Evolutionary conservation across 2,329 filamentous ascomycete species (phyloP), one percentile per base, ranked within the genome.

Genomic region (Nigrograna mackinnonii): DNA sequence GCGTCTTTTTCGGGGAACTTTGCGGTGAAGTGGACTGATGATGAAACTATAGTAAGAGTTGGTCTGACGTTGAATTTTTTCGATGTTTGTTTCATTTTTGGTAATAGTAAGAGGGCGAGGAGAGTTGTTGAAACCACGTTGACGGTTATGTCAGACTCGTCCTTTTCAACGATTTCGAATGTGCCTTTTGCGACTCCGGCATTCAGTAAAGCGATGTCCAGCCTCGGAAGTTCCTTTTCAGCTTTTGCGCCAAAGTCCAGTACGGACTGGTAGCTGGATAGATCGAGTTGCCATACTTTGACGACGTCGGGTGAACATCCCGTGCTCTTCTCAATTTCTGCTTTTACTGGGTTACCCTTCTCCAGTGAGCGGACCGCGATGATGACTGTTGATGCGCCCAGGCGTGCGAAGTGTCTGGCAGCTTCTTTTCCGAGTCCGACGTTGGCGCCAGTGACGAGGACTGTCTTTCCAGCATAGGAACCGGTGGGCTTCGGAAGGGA

Each of bases 391-490:
- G 57, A 57, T 6, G 69, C 67, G 4, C 66, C 63, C 5, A 76
- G 63, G 0, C 57, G 51, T 1, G 70, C 66, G 31, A 75, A 64
- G 45, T 76, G 72, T 2, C 62, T 60, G 1, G 70, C 68, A 3
- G 74, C 69, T 56, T 78, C 73, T 32, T 68, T 62, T 9, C 76
- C 76, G 1, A 79, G 65, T 4, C 75, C 75, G 6, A 64, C 58
- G 41, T 78, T 78, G 3, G 71, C 67, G 31, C 76, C 76, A 0
- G 76, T 79, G 1, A 78, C 66, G 30, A 78, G 66, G 43, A 73
- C 58, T 0, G 70, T 72, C 41, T 73, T 64, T 22, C 65, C 69
- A 2, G 38, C 35, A 28, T 11, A 33, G 31, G 31, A 33, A 7
- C 7, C 7, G 9, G 31, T 11, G 31, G 31, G 31, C 7, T 11